phyloP scores from a whole-genome alignment of 768 basidiomycete genomes.

The Pulveroboletus ravenelii region DNA sequence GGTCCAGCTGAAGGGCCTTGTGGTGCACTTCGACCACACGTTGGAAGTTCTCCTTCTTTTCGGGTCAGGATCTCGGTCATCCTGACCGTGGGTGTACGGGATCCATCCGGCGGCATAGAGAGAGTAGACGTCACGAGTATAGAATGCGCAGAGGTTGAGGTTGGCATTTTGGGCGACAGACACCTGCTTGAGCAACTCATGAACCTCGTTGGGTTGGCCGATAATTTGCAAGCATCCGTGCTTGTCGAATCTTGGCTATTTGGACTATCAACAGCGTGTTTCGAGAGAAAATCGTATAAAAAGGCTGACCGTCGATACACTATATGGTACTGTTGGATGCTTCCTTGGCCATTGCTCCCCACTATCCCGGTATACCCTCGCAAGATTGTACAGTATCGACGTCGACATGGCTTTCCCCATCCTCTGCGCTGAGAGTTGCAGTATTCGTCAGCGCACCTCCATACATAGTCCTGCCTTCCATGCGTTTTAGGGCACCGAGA shows the following conservation, averaged over 20 bases:
- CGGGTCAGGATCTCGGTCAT: slow-evolving; percentile 61
- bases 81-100: slow-evolving; percentile 79
- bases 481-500: slow-evolving; percentile 67
- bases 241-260: slow-evolving; percentile 88
- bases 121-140: slow-evolving; percentile 89
- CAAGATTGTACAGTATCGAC: slow-evolving; percentile 87
- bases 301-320: slow-evolving; percentile 69
- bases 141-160: slow-evolving; percentile 87
- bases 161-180: slow-evolving; percentile 72
- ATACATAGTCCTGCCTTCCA: slow-evolving; percentile 65
- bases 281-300: not conserved
- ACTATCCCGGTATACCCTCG: slow-evolving; percentile 83
- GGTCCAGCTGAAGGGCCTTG: slow-evolving; percentile 81
- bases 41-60: slow-evolving; percentile 52
- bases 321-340: slow-evolving; percentile 73
- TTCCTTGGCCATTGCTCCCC: slow-evolving; percentile 76
- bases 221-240: slow-evolving; percentile 68
- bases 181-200: slow-evolving; percentile 86
- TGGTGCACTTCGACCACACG: slow-evolving; percentile 89
- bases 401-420: slow-evolving; percentile 68
- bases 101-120: slow-evolving; percentile 88
- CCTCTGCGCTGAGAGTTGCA: slow-evolving; percentile 39
- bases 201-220: slow-evolving; percentile 75
- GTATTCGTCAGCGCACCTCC: slow-evolving; percentile 67
- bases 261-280: slow-evolving; percentile 5